A percentile compares a stretch with the other conserved stretches of the same genome.
These are phyloP conservation scores for Suhomyces wounanorum DNA, from an alignment of 1,139 yeast genomes.

Conservation along the genomic window DNA sequence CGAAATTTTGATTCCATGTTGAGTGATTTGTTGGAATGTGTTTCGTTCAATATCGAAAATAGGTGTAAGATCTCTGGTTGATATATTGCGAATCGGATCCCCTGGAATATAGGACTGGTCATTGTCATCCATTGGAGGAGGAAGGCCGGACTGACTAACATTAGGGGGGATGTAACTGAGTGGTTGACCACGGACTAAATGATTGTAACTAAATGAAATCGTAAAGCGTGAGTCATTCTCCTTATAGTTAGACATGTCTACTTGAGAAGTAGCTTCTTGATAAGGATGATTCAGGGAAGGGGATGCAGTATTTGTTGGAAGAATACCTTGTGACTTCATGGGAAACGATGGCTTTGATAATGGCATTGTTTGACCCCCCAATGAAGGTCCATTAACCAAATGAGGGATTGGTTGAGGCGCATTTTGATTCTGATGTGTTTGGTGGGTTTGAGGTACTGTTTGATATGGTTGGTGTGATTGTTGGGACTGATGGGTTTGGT, in stretches of 20 bases:
- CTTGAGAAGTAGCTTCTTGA: neutral
- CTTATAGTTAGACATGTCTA: neutral
- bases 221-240: slow-evolving; percentile 3
- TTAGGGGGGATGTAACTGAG: slow-evolving; percentile 5
- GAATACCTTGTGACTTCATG: neutral
- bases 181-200: slow-evolving; percentile 2
- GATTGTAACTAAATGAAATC: slow-evolving; percentile 3
- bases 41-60: slow-evolving; percentile 5
- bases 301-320: neutral
- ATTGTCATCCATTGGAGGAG: neutral
- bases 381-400: neutral
- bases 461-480: neutral
- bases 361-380: neutral
- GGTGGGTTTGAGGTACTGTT: neutral
- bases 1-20: slow-evolving; percentile 3
- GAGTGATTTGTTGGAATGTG: slow-evolving; percentile 1
- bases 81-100: slow-evolving; percentile 7
- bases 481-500: neutral
- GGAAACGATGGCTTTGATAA: neutral
- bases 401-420: neutral
- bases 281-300: neutral
- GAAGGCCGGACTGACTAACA: neutral
- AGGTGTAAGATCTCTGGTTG: slow-evolving; percentile 8
- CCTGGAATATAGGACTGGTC: slow-evolving; percentile 1
- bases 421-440: neutral